Evolutionary conservation across 345 rosid genomes (phyloP), one percentile per base, ranked within the genome.

Genomic region (Eutrema heterophyllum): DNA sequence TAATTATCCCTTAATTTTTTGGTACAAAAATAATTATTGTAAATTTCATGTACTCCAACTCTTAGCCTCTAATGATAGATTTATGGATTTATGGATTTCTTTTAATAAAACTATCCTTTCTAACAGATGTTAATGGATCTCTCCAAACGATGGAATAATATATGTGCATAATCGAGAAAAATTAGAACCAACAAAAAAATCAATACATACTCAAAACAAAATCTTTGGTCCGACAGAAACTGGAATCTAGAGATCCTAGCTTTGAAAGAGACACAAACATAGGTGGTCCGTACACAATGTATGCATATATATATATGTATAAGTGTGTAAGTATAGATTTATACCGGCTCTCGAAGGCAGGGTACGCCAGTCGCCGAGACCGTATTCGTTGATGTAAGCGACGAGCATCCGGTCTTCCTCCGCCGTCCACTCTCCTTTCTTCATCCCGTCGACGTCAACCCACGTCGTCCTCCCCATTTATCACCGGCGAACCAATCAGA

Each of bases 381-480:
- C 98, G 45, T 84, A 64, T 26, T 77, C 69, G 53, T 67, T 76
- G 8, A 92, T 85, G 70, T 57, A 83, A 63, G 83, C 87, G 9
- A 74, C 69, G 50, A 92, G 86, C 73, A 68, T 86, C 62, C 74
- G 54, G 50, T 90, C 98, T 77, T 90, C 98, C 75, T 89, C 91
- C 2, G 75, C 78, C 18, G 88, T 84, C 96, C 98, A 90, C 14
- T 95, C 92, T 51, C 98, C 98, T 61, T 84, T 89, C 84, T 85
- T 92, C 66, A 86, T 27, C 61, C 80, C 80, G 41, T 71, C 62
- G 0, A 32, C 76, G 72, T 77, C 80, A 33, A 57, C 35, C 80
- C 80, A 77, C 4, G 80, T 50, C 27, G 76, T 77, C 55, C 76
- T 77, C 46, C 76, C 80, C 80, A 77, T 76, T 54, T 62, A 24